Evolutionary conservation across 306 rosid genomes (phyloP), one percentile per base, ranked within the genome.

Genomic region (Senna tora): DNA sequence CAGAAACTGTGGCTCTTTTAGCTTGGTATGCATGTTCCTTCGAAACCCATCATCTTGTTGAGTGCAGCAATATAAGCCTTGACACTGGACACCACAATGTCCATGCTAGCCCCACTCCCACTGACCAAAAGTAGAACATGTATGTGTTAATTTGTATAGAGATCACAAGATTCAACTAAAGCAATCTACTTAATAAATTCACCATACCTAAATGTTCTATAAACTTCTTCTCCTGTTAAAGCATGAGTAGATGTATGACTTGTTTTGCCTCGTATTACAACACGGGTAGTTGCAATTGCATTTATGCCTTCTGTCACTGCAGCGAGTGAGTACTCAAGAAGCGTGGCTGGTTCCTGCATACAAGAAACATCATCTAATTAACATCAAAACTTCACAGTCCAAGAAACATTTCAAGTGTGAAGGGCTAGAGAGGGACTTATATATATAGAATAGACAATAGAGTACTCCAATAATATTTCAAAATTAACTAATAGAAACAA

Each of bases 281-380:
- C 67, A 5, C 52, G 69, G 54, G 99, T 95, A 50, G 96, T 81
- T 45, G 97, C 99, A 79, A 95, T 95, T 73, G 99, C 96, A 79
- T 95, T 97, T 39, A 92, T 95, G 78, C 99, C 99, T 87, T 92
- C 97, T 0, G 99, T 95, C 30, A 92, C 97, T 6, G 89, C 88
- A 78, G 2, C 84, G 90, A 95, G 70, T 0, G 97, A 95, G 84
- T 95, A 95, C 83, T 95, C 99, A 9, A 92, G 87, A 73, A 95
- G 99, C 7, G 82, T 78, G 41, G 60, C 85, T 1, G 86, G 92
- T 72, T 95, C 97, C 99, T 95, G 96, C 82, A 85, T 19, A 36
- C 64, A n/a, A n/a, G n/a, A n/a, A n/a, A n/a, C n/a, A n/a, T n/a
- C n/a, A n/a, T n/a, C n/a, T n/a, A n/a, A n/a, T n/a, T n/a, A n/a